These are phyloP conservation scores for Capsicum pubescens DNA, from an alignment of 257 asterid genomes.

Conservation along the genomic window DNA sequence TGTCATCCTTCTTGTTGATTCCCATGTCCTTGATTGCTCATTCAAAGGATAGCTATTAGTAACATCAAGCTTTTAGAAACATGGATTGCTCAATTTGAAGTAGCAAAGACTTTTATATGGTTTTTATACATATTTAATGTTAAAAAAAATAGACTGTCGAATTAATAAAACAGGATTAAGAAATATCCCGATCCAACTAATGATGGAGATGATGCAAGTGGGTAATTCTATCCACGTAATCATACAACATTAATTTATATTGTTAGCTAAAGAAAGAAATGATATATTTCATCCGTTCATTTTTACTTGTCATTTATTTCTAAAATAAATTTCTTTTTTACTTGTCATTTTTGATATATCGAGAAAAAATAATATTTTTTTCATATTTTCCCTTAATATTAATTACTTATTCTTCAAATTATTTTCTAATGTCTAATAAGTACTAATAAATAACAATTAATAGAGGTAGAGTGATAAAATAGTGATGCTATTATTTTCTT, in stretches of 20 bases:
- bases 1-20: background rate
- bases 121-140: background rate
- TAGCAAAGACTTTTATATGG: background rate
- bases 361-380: too few relatives aligned
- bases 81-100: background rate
- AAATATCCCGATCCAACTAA: background rate
- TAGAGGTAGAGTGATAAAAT: too few relatives aligned
- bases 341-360: too few relatives aligned
- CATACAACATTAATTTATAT: background rate
- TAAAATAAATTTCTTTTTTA: too few relatives aligned
- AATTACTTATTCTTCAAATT: too few relatives aligned
- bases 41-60: background rate
- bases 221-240: background rate
- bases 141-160: too few relatives aligned
- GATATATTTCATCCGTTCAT: too few relatives aligned
- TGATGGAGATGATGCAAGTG: background rate
- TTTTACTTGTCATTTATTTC: too few relatives aligned
- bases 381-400: too few relatives aligned
- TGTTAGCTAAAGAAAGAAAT: background rate
- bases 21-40: conserved; percentile 9
- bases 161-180: background rate
- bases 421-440: too few relatives aligned
- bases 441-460: too few relatives aligned
- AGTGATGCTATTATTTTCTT: too few relatives aligned
- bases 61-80: background rate